A percentile compares a stretch with the other conserved stretches of the same genome.
These are phyloP conservation scores for Rhizophagus sp. DNA, from an alignment of 192 early-diverging fungal species.

Conservation along the genomic window DNA sequence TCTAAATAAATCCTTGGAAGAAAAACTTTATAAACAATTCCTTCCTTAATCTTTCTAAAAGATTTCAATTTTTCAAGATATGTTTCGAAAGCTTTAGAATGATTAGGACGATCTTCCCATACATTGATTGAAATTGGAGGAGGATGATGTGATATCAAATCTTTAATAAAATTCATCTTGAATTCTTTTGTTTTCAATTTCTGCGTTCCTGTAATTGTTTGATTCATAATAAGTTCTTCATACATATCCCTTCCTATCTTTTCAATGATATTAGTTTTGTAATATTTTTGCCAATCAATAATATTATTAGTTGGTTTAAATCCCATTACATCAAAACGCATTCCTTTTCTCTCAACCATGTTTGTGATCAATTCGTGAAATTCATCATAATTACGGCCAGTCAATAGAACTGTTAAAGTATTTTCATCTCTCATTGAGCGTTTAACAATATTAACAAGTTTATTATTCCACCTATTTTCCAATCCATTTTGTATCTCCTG, in stretches of 20 bases:
- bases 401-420: constrained; percentile 5
- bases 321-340: constrained; percentile 1
- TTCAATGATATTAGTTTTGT: neutral
- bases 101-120: neutral
- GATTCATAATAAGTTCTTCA: neutral
- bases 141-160: constrained; percentile 4
- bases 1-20: neutral
- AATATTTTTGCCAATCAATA: neutral
- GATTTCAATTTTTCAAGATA: neutral
- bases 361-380: neutral
- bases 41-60: neutral
- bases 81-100: neutral
- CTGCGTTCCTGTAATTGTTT: neutral
- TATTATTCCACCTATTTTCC: constrained; percentile 3
- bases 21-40: neutral
- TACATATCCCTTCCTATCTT: neutral
- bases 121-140: neutral
- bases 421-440: neutral
- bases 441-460: neutral
- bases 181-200: neutral
- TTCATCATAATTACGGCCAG: neutral
- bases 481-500: neutral
- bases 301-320: neutral
- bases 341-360: neutral
- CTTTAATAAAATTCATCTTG: neutral